Conservation (phyloP, 1,284 basidiomycete species). For the Volvariella volvacea region DNA sequence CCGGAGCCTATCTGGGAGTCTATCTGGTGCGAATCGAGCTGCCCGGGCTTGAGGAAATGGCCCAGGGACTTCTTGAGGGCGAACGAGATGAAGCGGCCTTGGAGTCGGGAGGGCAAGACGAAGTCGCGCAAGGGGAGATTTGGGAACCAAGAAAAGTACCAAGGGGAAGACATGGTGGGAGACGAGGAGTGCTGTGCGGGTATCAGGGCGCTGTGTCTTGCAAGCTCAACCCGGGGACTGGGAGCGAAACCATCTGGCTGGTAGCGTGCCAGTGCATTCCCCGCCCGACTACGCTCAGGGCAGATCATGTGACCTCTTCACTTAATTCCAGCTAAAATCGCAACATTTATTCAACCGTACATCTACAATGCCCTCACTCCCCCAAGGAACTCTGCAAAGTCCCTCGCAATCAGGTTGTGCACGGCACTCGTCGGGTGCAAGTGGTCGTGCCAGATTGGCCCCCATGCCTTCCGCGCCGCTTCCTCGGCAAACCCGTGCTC, state of each 20-base stretch:
- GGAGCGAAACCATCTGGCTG: too few species aligned
- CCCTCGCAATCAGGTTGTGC: constrained; percentile 33
- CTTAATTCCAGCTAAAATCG: too few species aligned
- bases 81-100: constrained; percentile 87
- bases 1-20: constrained; percentile 91
- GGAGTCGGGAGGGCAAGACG: constrained; percentile 76
- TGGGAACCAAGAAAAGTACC: constrained; percentile 54
- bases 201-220: too few species aligned
- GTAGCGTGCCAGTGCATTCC: too few species aligned
- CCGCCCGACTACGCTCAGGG: too few species aligned
- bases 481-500: constrained; percentile 30
- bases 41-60: constrained; percentile 81
- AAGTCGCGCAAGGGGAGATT: constrained; percentile 56
- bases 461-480: constrained; percentile 23
- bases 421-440: constrained; percentile 42
- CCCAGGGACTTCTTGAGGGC: constrained; percentile 81
- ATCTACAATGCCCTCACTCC: background rate
- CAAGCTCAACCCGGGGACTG: too few species aligned
- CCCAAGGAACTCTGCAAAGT: constrained; percentile 30
- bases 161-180: constrained; percentile 21
- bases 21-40: constrained; percentile 82
- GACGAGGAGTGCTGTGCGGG: background rate
- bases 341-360: too few species aligned
- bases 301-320: too few species aligned
- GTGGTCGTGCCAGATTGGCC: constrained; percentile 47